phyloP scores from a whole-genome alignment of 2,329 filamentous ascomycete species.

The Madurella fahalii region DNA sequence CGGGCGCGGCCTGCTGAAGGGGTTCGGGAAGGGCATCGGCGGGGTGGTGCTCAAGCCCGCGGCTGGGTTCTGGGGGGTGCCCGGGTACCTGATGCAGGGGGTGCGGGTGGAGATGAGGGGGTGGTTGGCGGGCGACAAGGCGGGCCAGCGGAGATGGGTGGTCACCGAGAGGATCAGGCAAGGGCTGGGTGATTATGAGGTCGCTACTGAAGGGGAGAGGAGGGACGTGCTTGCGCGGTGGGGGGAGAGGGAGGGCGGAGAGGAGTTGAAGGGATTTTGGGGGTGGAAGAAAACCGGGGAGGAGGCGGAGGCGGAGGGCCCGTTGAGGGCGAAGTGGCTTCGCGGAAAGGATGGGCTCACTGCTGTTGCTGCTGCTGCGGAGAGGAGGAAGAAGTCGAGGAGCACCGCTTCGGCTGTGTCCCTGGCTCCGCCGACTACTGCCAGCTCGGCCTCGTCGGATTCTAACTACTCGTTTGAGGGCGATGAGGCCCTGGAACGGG shows the following conservation, averaged over 20 bases:
- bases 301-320: slow-evolving; percentile 28
- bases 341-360: neutral
- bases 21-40: slow-evolving; percentile 77
- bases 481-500: slow-evolving; percentile 64
- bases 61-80: slow-evolving; percentile 67
- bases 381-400: slow-evolving; percentile 27
- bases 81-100: slow-evolving; percentile 79
- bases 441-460: slow-evolving; percentile 6
- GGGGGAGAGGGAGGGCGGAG: slow-evolving; percentile 47
- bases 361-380: slow-evolving; percentile 9
- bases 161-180: slow-evolving; percentile 72
- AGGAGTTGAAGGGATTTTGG: slow-evolving; percentile 59
- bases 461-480: slow-evolving; percentile 25
- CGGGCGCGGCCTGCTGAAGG: slow-evolving; percentile 64
- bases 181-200: slow-evolving; percentile 62
- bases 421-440: neutral
- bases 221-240: slow-evolving; percentile 62
- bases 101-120: slow-evolving; percentile 74
- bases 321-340: slow-evolving; percentile 21
- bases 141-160: slow-evolving; percentile 73
- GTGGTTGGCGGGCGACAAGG: slow-evolving; percentile 49
- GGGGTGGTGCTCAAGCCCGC: slow-evolving; percentile 79
- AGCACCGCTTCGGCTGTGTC: neutral
- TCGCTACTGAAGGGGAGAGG: slow-evolving; percentile 54
- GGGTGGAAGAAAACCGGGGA: slow-evolving; percentile 46